Percentiles rank a stretch among this genome's conserved stretches.
Conservation (phyloP, 2,329 filamentous ascomycete species). For the Pyrenophora graminea region DNA sequence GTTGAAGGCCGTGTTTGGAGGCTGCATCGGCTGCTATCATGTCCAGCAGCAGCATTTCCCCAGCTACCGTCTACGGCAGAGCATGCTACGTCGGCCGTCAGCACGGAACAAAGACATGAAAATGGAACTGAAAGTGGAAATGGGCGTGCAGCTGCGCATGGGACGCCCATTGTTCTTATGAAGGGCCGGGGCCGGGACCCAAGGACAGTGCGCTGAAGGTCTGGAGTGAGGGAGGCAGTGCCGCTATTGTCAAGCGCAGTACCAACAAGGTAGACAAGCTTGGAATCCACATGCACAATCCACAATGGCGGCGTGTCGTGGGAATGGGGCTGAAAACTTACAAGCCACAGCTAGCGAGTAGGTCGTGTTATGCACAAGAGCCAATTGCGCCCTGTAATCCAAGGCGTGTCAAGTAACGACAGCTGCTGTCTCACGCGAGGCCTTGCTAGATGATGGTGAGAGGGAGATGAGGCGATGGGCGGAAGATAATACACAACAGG, state of each 20-base stretch:
- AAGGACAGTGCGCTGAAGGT: slow-evolving; percentile 30
- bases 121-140: background rate
- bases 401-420: background rate
- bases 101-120: slow-evolving; percentile 15
- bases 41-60: slow-evolving; percentile 45
- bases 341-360: slow-evolving; percentile 34
- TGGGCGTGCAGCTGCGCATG: slow-evolving; percentile 4
- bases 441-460: no score
- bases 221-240: slow-evolving; percentile 19
- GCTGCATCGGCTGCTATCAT: slow-evolving; percentile 45
- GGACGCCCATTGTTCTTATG: slow-evolving; percentile 22
- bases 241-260: slow-evolving; percentile 16
- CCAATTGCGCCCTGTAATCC: slow-evolving; percentile 9
- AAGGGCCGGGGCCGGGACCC: slow-evolving; percentile 9
- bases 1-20: slow-evolving; percentile 41
- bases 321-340: slow-evolving; percentile 27
- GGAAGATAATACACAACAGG: background rate
- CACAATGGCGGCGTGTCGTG: background rate
- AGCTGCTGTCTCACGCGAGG: slow-evolving; percentile 1
- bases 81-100: slow-evolving; percentile 28
- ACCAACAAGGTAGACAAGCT: slow-evolving; percentile 2
- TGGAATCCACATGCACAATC: no score
- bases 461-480: no score
- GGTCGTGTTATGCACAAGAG: slow-evolving; percentile 22
- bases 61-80: slow-evolving; percentile 10